Conservation (phyloP, 805 yeast genomes). For the Candida bentonensis region DNA sequence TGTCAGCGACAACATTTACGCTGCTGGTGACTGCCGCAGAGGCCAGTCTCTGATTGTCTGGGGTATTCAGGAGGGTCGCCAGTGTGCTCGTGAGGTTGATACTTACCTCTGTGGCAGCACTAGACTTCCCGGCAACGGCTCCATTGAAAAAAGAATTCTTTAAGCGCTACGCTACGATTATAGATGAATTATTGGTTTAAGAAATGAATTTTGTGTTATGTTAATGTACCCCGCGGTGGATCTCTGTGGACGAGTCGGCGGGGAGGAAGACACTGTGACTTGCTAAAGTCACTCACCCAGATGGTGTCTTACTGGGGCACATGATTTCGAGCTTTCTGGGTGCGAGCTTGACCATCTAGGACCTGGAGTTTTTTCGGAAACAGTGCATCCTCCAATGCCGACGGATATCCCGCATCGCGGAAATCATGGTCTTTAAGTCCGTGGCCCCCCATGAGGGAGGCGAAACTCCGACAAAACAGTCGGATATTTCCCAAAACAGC, state of each 20-base stretch:
- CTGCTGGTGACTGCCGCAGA: conserved; percentile 98
- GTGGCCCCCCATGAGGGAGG: too few species aligned
- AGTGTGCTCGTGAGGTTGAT: conserved; percentile 93
- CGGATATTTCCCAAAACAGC: too few species aligned
- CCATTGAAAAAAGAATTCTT: conserved; percentile 72
- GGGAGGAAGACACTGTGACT: not conserved
- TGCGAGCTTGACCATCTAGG: too few species aligned
- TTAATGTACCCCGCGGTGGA: too few species aligned
- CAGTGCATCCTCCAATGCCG: too few species aligned
- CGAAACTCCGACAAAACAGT: too few species aligned
- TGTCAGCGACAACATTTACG: conserved; percentile 63
- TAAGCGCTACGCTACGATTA: conserved; percentile 1
- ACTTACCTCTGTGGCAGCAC: conserved; percentile 61
- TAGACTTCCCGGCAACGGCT: conserved; percentile 85
- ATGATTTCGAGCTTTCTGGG: too few species aligned
- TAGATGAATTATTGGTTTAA: conserved; percentile 1
- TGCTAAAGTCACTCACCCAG: not conserved
- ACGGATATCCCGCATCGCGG: too few species aligned
- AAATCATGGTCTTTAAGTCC: too few species aligned
- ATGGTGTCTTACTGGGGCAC: too few species aligned
- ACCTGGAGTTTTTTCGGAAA: too few species aligned
- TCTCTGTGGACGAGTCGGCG: not conserved
- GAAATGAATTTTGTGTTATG: conserved; percentile 1
- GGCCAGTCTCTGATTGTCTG: conserved; percentile 97
- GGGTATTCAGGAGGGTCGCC: conserved; percentile 99